A percentile compares a stretch with the other conserved stretches of the same genome.
Conservation (phyloP, 805 yeast genomes). For the Yarrowia sp. region DNA sequence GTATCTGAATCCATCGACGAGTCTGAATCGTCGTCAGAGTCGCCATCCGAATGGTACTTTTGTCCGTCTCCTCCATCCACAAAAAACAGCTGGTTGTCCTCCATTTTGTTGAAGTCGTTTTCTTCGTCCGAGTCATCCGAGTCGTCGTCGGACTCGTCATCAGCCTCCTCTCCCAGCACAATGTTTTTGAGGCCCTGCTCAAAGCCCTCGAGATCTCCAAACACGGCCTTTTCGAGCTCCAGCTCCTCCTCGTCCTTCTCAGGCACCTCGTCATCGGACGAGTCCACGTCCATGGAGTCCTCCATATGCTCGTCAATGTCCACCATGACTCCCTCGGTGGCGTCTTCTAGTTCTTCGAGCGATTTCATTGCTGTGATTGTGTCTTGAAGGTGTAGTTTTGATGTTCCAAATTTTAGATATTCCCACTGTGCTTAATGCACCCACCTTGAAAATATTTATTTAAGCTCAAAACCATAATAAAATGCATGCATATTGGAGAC, state of each 20-base stretch:
- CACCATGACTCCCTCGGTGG: conserved; percentile 37
- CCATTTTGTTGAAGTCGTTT: conserved; percentile 49
- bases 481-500: neutral
- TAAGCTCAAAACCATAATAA: conserved; percentile 7
- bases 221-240: conserved; percentile 79
- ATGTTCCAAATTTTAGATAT: neutral
- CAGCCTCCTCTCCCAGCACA: conserved; percentile 55
- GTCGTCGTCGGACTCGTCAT: conserved; percentile 48
- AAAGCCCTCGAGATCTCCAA: conserved; percentile 85
- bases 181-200: conserved; percentile 66
- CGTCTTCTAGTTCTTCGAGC: conserved; percentile 31
- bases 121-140: conserved; percentile 49
- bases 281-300: conserved; percentile 39
- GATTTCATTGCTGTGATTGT: conserved; percentile 7
- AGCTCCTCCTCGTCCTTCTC: conserved; percentile 87
- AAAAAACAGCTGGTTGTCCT: conserved; percentile 62
- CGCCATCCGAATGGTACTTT: conserved; percentile 44
- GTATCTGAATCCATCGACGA: conserved; percentile 53
- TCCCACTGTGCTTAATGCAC: conserved; percentile 3
- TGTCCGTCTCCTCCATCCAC: conserved; percentile 54
- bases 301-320: conserved; percentile 38
- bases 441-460: conserved; percentile 37
- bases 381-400: neutral
- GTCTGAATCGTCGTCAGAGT: conserved; percentile 49
- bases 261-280: conserved; percentile 52